phyloP scores from a whole-genome alignment of 306 rosid species.

The Lathyrus oleraceus region DNA sequence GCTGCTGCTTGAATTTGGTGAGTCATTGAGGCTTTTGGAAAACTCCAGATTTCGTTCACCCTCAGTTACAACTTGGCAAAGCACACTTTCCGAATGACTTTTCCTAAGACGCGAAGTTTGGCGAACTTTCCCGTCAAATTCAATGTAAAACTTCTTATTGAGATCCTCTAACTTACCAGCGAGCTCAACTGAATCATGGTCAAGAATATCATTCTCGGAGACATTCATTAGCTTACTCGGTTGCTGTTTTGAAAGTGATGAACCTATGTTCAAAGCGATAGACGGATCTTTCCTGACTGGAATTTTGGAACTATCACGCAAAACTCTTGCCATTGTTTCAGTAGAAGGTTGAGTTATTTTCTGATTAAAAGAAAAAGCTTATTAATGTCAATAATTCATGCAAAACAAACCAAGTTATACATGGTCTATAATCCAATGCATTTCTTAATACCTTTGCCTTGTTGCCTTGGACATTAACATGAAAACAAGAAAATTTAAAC shows the following conservation, averaged over 20 bases:
- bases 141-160: constrained; percentile 38
- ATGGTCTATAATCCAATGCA: constrained; percentile 4
- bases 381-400: constrained; percentile 36
- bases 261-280: constrained; percentile 31
- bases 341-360: constrained; percentile 54
- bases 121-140: constrained; percentile 30
- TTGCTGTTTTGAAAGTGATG: constrained; percentile 31
- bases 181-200: constrained; percentile 44
- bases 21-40: constrained; percentile 38
- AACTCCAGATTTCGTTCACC: constrained; percentile 48
- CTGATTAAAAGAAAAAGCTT: constrained; percentile 51
- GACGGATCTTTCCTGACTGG: constrained; percentile 38
- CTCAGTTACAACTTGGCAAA: constrained; percentile 46
- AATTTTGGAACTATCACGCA: constrained; percentile 46
- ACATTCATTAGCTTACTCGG: constrained; percentile 37
- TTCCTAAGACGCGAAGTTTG: constrained; percentile 47
- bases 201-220: constrained; percentile 28
- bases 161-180: constrained; percentile 47
- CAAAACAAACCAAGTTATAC: constrained; percentile 26
- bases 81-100: constrained; percentile 69
- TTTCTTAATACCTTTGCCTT: constrained; percentile 68
- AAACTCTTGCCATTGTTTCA: constrained; percentile 53
- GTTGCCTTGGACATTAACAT: constrained; percentile 48
- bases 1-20: constrained; percentile 36
- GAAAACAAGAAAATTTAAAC: constrained; percentile 85